phyloP scores from a whole-genome alignment of 257 asterid genomes.

The Thymus quinquecostatus region DNA sequence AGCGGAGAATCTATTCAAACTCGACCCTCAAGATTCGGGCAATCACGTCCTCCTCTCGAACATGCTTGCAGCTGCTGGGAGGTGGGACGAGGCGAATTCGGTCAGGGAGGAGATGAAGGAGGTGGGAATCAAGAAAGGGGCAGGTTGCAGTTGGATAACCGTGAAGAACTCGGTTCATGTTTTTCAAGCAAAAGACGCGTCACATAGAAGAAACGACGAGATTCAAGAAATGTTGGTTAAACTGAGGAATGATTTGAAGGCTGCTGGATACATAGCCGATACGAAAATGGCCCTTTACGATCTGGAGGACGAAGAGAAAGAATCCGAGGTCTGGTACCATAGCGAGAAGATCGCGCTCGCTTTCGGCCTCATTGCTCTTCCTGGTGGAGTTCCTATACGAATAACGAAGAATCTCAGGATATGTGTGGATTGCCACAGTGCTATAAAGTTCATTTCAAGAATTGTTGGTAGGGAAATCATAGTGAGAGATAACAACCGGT shows the following conservation, averaged over 20 bases:
- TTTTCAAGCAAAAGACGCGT: conserved; percentile 79
- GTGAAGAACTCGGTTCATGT: conserved; percentile 64
- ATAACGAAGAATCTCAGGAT: conserved; percentile 83
- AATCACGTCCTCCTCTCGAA: conserved; percentile 81
- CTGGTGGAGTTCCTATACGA: conserved; percentile 72
- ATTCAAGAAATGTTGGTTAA: conserved; percentile 66
- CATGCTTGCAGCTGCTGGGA: conserved; percentile 73
- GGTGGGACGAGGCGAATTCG: conserved; percentile 80
- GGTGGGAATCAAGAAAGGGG: conserved; percentile 82
- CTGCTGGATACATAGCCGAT: conserved; percentile 74
- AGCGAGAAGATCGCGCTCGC: conserved; percentile 93
- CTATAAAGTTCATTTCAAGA: conserved; percentile 61
- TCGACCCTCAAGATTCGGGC: conserved; percentile 89
- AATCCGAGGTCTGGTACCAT: conserved; percentile 81
- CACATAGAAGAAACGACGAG: conserved; percentile 62
- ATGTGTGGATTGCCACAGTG: conserved; percentile 92
- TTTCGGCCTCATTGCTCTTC: conserved; percentile 74
- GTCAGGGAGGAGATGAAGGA: conserved; percentile 80
- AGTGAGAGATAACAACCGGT: conserved; percentile 76
- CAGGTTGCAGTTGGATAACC: conserved; percentile 82
- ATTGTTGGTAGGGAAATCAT: conserved; percentile 70
- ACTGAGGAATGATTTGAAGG: conserved; percentile 63
- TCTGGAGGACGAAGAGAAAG: conserved; percentile 88
- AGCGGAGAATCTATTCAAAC: conserved; percentile 73
- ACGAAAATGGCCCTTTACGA: conserved; percentile 69